phyloP scores from a whole-genome alignment of 2,329 filamentous ascomycete species.

The Aspergillus pseudoviridinutans region DNA sequence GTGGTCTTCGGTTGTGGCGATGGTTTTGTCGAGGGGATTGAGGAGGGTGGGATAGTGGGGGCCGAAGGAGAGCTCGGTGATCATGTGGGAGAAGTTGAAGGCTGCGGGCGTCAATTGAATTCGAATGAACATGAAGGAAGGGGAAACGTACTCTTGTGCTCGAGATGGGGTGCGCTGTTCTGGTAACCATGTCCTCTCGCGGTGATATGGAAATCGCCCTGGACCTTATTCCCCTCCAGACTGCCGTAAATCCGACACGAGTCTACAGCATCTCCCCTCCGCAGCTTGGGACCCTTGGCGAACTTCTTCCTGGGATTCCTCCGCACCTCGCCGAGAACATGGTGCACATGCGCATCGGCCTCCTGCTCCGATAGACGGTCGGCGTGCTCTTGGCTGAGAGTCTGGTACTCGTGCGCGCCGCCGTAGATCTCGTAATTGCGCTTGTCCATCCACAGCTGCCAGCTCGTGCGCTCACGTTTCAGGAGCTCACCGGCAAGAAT shows the following conservation, averaged over 20 bases:
- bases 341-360: conserved; percentile 80
- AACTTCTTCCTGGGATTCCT: conserved; percentile 63
- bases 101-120: conserved; percentile 44
- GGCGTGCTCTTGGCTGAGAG: conserved; percentile 61
- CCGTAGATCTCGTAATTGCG: conserved; percentile 57
- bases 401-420: conserved; percentile 55
- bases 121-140: neutral
- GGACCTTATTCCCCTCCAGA: conserved; percentile 90
- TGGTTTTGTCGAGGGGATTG: conserved; percentile 91
- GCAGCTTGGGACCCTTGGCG: conserved; percentile 68
- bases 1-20: conserved; percentile 67
- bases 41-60: conserved; percentile 91
- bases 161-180: conserved; percentile 73
- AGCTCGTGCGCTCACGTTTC: conserved; percentile 71
- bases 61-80: conserved; percentile 94
- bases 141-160: conserved; percentile 65
- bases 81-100: conserved; percentile 97
- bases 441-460: conserved; percentile 74
- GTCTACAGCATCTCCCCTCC: conserved; percentile 55
- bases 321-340: conserved; percentile 73
- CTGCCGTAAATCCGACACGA: conserved; percentile 88
- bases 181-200: conserved; percentile 92
- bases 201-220: conserved; percentile 97
- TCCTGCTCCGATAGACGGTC: conserved; percentile 45
- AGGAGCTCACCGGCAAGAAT: conserved; percentile 77